Percentiles rank a stretch among this genome's conserved stretches.
Conservation (phyloP, 139 green algal genomes). For the Chlorella sp. region DNA sequence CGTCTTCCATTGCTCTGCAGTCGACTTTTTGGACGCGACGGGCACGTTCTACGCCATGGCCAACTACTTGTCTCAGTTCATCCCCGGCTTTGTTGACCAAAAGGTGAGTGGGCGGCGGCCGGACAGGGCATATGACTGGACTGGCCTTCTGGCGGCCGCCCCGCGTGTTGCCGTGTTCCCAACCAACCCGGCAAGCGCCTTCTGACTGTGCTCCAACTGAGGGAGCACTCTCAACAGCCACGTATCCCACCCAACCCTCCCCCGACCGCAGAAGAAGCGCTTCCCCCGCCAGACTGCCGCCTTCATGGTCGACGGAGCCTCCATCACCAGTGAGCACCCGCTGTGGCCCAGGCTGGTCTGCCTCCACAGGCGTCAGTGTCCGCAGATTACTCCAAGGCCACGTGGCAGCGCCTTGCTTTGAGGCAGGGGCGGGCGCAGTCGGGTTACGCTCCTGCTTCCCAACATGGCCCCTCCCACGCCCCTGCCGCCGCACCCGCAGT, state of each 20-base stretch:
- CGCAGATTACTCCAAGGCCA: too few relatives aligned
- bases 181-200: too few relatives aligned
- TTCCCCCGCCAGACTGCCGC: constrained; percentile 62
- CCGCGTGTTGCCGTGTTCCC: too few relatives aligned
- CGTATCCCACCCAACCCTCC: constrained; percentile 46
- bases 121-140: too few relatives aligned
- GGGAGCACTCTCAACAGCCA: too few relatives aligned
- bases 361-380: too few relatives aligned
- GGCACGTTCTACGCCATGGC: constrained; percentile 84
- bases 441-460: not conserved
- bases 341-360: too few relatives aligned
- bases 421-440: too few relatives aligned
- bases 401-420: not conserved
- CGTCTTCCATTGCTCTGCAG: not conserved
- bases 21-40: constrained; percentile 54
- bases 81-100: constrained; percentile 69
- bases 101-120: too few relatives aligned
- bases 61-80: constrained; percentile 66
- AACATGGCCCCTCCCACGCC: not conserved
- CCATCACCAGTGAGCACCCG: constrained; percentile 42
- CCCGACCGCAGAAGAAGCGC: constrained; percentile 52
- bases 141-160: too few relatives aligned
- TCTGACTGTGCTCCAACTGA: too few relatives aligned
- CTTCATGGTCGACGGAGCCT: constrained; percentile 69
- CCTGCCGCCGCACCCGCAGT: constrained; percentile 23